phyloP scores from a whole-genome alignment of 495 filamentous ascomycete species.

The Hypoxylon fragiforme region DNA sequence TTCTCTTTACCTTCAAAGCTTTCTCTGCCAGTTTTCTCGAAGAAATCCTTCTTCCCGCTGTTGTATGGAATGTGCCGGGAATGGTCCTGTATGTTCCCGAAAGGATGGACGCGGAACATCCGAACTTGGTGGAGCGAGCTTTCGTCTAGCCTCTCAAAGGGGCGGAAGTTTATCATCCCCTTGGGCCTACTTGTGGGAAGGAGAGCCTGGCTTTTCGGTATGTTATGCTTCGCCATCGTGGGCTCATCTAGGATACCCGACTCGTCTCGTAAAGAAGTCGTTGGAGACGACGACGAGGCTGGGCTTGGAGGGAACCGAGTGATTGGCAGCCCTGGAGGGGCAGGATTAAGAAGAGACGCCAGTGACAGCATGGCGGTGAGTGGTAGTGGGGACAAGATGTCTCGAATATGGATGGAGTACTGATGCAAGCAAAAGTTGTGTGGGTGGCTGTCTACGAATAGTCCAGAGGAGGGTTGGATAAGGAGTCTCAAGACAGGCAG shows the following conservation, averaged over 20 bases:
- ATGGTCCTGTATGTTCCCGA: constrained; percentile 68
- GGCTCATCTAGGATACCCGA: constrained; percentile 30
- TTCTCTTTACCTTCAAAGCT: constrained; percentile 76
- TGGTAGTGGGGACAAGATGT: constrained; percentile 31
- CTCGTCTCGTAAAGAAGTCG: constrained; percentile 34
- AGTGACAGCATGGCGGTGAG: constrained; percentile 57
- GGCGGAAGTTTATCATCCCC: constrained; percentile 67
- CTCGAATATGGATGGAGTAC: constrained; percentile 37
- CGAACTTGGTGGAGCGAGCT: constrained; percentile 57
- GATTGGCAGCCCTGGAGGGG: constrained; percentile 44
- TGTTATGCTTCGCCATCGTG: constrained; percentile 45
- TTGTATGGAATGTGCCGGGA: constrained; percentile 86
- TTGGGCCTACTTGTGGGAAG: constrained; percentile 60
- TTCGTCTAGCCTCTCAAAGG: constrained; percentile 64
- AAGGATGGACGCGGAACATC: constrained; percentile 65
- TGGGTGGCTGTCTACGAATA: constrained; percentile 31
- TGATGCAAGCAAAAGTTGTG: constrained; percentile 38
- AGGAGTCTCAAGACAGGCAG: constrained; percentile 41
- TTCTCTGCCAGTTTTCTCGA: constrained; percentile 80
- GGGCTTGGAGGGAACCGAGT: constrained; percentile 36
- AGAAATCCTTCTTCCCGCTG: constrained; percentile 87
- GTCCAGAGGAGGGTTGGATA: constrained; percentile 25
- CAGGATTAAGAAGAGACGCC: constrained; percentile 64
- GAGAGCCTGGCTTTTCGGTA: constrained; percentile 62
- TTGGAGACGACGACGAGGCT: constrained; percentile 37